A percentile compares a stretch with the other conserved stretches of the same genome.
Evolutionary conservation across 257 asterid species (phyloP).

Genomic region (Solanum rostratum): DNA sequence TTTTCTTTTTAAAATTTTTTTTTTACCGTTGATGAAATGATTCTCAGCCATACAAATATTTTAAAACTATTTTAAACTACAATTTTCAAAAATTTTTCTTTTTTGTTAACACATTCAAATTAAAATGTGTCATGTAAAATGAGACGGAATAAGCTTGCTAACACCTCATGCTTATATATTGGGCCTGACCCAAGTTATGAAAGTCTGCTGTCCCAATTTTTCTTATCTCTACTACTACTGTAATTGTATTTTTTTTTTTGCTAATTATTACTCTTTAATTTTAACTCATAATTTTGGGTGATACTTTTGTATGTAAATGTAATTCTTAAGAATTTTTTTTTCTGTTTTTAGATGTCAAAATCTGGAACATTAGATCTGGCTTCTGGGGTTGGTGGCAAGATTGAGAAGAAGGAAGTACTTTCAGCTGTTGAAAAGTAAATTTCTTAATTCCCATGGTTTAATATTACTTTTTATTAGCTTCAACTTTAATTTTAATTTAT

Average conservation of each 20-base stretch:
- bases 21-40: too few relatives aligned
- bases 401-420: conserved; percentile 3
- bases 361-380: conserved; percentile 6
- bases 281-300: not conserved
- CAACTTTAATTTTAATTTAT: not conserved
- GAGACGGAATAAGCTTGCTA: too few relatives aligned
- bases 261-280: not conserved
- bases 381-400: conserved; percentile 6
- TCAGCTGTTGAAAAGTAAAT: conserved; percentile 4
- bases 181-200: not conserved
- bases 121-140: too few relatives aligned
- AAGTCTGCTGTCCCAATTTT: not conserved
- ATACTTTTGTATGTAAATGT: not conserved
- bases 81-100: too few relatives aligned
- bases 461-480: not conserved
- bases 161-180: not conserved
- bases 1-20: too few relatives aligned
- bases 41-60: too few relatives aligned
- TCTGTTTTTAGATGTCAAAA: not conserved
- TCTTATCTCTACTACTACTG: not conserved
- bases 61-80: too few relatives aligned
- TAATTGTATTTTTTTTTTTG: not conserved
- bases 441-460: not conserved
- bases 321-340: not conserved
- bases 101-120: too few relatives aligned